Evolutionary conservation across 306 rosid genomes (phyloP), one percentile per base, ranked within the genome.

Genomic region (Citrullus colocynthis): DNA sequence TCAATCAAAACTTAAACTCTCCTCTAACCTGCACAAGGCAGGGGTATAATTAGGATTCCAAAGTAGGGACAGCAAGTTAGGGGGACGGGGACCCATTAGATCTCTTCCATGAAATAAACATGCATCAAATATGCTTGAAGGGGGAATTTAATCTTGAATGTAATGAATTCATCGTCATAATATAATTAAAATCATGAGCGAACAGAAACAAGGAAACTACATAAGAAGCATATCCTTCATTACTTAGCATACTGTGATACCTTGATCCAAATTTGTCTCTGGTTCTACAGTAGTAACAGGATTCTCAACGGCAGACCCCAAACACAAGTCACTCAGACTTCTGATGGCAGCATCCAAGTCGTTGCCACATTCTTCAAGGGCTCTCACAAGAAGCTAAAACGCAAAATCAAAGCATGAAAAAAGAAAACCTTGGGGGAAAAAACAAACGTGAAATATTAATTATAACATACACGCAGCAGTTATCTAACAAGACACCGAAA

Each of bases 261-360:
- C 96, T 70, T 79, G 75, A 36, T 84, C 88, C 69, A 41, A 87
- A 79, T 71, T 75, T 62, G 76, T 82, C 78, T 74, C 85, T 5
- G 82, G 36, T 72, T 78, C 86, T 52, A 74, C 84, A 16, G 81
- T 78, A 62, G 86, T 52, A 76, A 56, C 86, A 3, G 81, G 58
- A 77, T 75, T 84, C 70, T 72, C 88, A 42, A 78, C 85, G 0
- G 83, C 74, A 67, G 90, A 81, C 74, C 91, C 91, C 79, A 95
- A 78, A 85, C 87, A 85, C 76, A 89, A 91, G 81, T 86, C 89
- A n/a, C 78, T 85, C 83, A 95, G 76, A 45, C 89, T 86, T 87
- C 82, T 87, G 82, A 92, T 86, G 74, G 99, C 96, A 83, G 91
- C 89, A 85, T 95, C 99, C 61, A 95, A 45, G 80, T 95, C 96